Conservation (phyloP, 495 filamentous ascomycete genomes). For the Penicillium simplicissimum region DNA sequence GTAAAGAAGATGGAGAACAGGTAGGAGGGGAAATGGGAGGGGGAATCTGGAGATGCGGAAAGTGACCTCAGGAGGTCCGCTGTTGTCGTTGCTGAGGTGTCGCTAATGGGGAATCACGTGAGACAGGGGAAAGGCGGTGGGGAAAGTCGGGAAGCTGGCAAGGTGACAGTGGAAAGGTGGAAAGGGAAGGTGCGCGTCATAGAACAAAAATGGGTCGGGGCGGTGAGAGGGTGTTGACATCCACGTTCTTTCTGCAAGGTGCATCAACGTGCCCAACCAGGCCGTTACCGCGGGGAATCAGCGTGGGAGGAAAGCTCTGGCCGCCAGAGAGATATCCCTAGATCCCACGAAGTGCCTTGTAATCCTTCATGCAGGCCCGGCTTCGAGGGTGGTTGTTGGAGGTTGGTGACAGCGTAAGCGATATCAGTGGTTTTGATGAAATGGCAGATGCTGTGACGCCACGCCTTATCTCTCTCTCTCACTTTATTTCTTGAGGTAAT, state of each 20-base stretch:
- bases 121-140: slow-evolving; percentile 21
- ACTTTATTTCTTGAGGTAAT: background rate
- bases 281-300: too few relatives aligned
- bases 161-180: background rate
- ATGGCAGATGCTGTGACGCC: background rate
- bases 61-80: slow-evolving; percentile 50
- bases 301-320: too few relatives aligned
- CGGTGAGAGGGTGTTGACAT: background rate
- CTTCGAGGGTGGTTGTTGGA: too few relatives aligned
- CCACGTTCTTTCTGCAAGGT: background rate
- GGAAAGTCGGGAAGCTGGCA: background rate
- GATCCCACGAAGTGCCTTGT: too few relatives aligned
- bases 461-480: background rate
- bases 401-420: too few relatives aligned
- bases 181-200: slow-evolving; percentile 6
- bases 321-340: too few relatives aligned
- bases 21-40: slow-evolving; percentile 14
- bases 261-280: too few relatives aligned
- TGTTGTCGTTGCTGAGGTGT: slow-evolving; percentile 51
- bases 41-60: slow-evolving; percentile 33
- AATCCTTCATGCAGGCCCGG: too few relatives aligned
- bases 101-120: slow-evolving; percentile 49
- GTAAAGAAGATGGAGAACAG: slow-evolving; percentile 20
- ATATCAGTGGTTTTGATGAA: too few relatives aligned
- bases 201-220: background rate